These are phyloP conservation scores for Hypoxylon cercidicola DNA, from an alignment of 495 filamentous ascomycete species.

Conservation along the genomic window DNA sequence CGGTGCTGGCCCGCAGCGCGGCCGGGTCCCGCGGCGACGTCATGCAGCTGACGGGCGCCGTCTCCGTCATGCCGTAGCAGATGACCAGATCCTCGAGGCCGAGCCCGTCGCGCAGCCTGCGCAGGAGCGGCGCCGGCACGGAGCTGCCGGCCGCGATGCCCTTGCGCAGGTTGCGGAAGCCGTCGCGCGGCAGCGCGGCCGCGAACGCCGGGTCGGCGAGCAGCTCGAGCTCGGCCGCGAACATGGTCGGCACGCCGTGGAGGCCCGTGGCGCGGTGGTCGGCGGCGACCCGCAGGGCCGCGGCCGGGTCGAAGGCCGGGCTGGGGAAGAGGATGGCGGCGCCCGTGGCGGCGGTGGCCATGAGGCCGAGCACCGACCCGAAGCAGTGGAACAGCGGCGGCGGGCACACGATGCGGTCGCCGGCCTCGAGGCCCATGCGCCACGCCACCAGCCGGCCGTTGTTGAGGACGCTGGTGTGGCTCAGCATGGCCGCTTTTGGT, in stretches of 20 bases:
- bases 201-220: constrained; percentile 62
- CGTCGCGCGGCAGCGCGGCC: constrained; percentile 49
- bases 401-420: constrained; percentile 84
- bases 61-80: constrained; percentile 99
- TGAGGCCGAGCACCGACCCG: constrained; percentile 88
- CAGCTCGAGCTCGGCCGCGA: constrained; percentile 84
- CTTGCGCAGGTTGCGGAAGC: constrained; percentile 76
- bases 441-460: constrained; percentile 85
- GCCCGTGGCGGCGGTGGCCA: constrained; percentile 92
- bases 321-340: constrained; percentile 85
- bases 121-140: constrained; percentile 87
- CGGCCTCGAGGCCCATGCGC: constrained; percentile 78
- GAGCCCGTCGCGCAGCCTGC: constrained; percentile 74
- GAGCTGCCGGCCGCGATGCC: constrained; percentile 92
- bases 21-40: constrained; percentile 85
- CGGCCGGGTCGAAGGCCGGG: constrained; percentile 85
- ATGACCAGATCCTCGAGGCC: constrained; percentile 90
- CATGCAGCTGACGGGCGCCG: constrained; percentile 90
- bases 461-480: constrained; percentile 86
- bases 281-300: constrained; percentile 74
- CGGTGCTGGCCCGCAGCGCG: constrained; percentile 77
- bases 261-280: constrained; percentile 84
- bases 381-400: constrained; percentile 96
- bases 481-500: constrained; percentile 93
- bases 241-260: constrained; percentile 97